phyloP scores from a whole-genome alignment of 352 stramenopile genomes.

The Phytopythium boreale region DNA sequence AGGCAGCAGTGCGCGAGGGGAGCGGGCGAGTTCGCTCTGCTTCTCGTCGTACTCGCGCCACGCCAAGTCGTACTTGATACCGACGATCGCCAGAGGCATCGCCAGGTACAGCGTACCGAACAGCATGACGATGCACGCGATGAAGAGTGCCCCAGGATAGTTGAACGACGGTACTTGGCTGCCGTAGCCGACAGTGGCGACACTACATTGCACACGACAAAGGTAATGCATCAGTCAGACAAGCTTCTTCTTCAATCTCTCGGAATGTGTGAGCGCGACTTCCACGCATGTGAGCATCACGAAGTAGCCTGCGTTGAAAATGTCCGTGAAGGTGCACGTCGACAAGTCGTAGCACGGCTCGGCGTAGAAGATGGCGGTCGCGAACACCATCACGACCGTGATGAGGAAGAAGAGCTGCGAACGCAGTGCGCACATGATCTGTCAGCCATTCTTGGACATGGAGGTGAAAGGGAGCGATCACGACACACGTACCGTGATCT shows the following conservation, averaged over 20 bases:
- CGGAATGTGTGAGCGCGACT: too few species aligned
- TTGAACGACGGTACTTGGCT: slow-evolving; percentile 44
- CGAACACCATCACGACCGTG: slow-evolving; percentile 53
- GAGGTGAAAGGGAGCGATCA: neutral
- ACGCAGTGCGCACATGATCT: too few species aligned
- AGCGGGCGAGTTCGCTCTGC: neutral
- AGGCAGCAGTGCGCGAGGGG: neutral
- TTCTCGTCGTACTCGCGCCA: slow-evolving; percentile 29
- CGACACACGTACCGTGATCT: slow-evolving; percentile 30
- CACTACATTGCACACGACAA: slow-evolving; percentile 13
- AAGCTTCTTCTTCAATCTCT: too few species aligned
- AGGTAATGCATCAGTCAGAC: neutral
- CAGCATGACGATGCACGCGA: slow-evolving; percentile 49
- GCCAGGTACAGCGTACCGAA: slow-evolving; percentile 51
- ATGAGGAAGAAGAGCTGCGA: slow-evolving; percentile 48
- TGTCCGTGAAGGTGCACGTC: slow-evolving; percentile 51
- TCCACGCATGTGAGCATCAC: slow-evolving; percentile 51
- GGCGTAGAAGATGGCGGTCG: slow-evolving; percentile 51
- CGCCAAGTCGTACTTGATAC: slow-evolving; percentile 45
- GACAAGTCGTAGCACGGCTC: slow-evolving; percentile 50
- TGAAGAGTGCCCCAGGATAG: slow-evolving; percentile 27
- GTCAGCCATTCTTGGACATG: neutral
- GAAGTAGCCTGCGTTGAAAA: slow-evolving; percentile 61
- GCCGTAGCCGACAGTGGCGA: slow-evolving; percentile 55
- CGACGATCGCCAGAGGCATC: slow-evolving; percentile 57